Percentiles rank a stretch among this genome's conserved stretches.
Conservation (phyloP, 495 filamentous ascomycete species). For the Tuber microsphaerosporum region DNA sequence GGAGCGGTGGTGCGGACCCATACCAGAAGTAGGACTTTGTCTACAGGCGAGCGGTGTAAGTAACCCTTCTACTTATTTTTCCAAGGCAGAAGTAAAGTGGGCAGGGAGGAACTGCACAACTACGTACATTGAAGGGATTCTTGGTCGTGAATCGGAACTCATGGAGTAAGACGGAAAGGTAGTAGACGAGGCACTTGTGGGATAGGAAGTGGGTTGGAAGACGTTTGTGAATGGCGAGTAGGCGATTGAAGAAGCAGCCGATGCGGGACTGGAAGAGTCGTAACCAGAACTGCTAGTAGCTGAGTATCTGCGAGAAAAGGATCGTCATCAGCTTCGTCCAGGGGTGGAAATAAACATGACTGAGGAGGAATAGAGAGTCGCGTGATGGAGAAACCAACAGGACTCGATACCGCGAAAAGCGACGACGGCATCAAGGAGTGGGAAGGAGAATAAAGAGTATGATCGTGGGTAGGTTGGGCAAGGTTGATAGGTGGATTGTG, state of each 20-base stretch:
- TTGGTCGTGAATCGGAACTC: slow-evolving; percentile 35
- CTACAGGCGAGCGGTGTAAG: slow-evolving; percentile 37
- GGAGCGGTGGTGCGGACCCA: slow-evolving; percentile 39
- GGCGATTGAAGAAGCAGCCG: slow-evolving; percentile 37
- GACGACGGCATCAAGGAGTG: slow-evolving; percentile 18
- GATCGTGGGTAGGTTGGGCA: background rate
- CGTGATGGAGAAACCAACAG: slow-evolving; percentile 35
- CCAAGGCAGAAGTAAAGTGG: slow-evolving; percentile 15
- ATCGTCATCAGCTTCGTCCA: slow-evolving; percentile 25
- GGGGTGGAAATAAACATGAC: slow-evolving; percentile 29
- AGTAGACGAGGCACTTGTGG: slow-evolving; percentile 32
- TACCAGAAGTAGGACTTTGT: slow-evolving; percentile 40
- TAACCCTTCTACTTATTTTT: slow-evolving; percentile 15
- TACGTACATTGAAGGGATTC: slow-evolving; percentile 41
- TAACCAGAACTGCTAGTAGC: slow-evolving; percentile 40
- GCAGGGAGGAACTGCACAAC: slow-evolving; percentile 24
- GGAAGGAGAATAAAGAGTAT: slow-evolving; percentile 9
- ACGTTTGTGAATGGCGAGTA: slow-evolving; percentile 37
- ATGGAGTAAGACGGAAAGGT: slow-evolving; percentile 32
- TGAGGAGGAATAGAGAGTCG: slow-evolving; percentile 29
- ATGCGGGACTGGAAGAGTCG: slow-evolving; percentile 41
- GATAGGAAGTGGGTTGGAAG: slow-evolving; percentile 40
- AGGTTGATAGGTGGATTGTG: slow-evolving; percentile 6
- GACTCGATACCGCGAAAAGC: slow-evolving; percentile 31
- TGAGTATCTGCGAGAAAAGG: slow-evolving; percentile 35